Evolutionary conservation across 495 filamentous ascomycete genomes (phyloP).

Genomic region (Cercophora sp.): DNA sequence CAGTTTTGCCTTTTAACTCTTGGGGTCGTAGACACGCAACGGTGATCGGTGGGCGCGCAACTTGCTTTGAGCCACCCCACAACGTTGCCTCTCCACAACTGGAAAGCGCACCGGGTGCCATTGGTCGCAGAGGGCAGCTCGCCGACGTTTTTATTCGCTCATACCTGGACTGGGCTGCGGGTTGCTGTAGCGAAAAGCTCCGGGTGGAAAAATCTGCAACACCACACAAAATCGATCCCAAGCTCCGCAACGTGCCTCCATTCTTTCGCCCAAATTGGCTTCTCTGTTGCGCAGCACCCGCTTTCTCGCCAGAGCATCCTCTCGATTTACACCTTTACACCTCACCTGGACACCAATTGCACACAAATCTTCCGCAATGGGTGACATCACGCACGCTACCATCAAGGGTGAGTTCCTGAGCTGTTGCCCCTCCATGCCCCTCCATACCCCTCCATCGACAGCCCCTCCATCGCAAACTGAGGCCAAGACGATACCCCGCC

Average conservation of each 20-base stretch:
- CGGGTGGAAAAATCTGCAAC: slow-evolving; percentile 7
- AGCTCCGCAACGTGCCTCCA: background rate
- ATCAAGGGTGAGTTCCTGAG: slow-evolving; percentile 29
- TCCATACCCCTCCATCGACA: slow-evolving; percentile 14
- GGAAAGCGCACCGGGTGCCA: slow-evolving; percentile 16
- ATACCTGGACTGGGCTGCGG: slow-evolving; percentile 5
- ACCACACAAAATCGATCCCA: slow-evolving; percentile 2
- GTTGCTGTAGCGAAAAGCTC: slow-evolving; percentile 3
- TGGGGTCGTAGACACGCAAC: too few relatives aligned
- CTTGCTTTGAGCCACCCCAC: background rate
- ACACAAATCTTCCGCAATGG: slow-evolving; percentile 25
- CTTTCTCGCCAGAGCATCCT: slow-evolving; percentile 15
- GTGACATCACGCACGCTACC: slow-evolving; percentile 32
- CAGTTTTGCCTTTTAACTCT: too few relatives aligned
- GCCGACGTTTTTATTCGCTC: slow-evolving; percentile 27
- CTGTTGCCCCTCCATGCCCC: slow-evolving; percentile 6
- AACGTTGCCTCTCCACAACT: slow-evolving; percentile 17
- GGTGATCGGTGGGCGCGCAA: background rate
- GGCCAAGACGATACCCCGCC: too few relatives aligned
- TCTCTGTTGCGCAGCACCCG: slow-evolving; percentile 17
- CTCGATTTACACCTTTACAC: background rate
- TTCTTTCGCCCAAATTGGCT: slow-evolving; percentile 20
- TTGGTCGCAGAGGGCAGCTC: slow-evolving; percentile 13
- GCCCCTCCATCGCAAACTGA: too few relatives aligned
- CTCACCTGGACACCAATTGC: slow-evolving; percentile 7